Evolutionary conservation across 2,329 filamentous ascomycete genomes (phyloP), one percentile per base, ranked within the genome.

Genomic region (Diaporthe capsici): DNA sequence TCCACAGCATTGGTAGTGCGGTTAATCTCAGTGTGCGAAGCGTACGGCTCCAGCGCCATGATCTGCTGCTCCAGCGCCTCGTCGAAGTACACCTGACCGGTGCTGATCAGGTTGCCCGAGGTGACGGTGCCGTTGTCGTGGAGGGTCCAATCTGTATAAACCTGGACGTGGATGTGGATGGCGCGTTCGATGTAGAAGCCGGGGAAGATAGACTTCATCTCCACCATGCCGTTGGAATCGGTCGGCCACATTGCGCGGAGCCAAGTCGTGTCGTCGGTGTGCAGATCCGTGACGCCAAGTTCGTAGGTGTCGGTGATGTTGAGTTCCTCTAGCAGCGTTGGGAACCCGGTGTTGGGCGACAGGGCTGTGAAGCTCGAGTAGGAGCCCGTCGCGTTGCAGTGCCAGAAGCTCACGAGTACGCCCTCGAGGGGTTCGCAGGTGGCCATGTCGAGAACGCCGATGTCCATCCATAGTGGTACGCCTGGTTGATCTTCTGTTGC

Each of bases 361-460:
- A 74, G 63, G 22, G 25, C 72, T 5, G 61, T 70, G 63, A 74
- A 74, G 51, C 58, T 65, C 22, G 72, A 73, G 72, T 73, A 73
- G 7, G 49, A 47, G 28, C 61, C 72, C 22, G 72, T 70, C 1
- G 72, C 72, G 47, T 73, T 63, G 58, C 58, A 75, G 61, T 75
- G 74, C 74, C 74, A 75, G 39, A 75, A 75, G 74, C 53, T 68
- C 8, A 75, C 74, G 1, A 75, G 60, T 2, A 67, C 74, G 3
- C 65, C 60, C 8, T 67, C 60, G 17, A 75, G 74, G 2, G 74
- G 74, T 53, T 75, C 74, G n/a, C 74, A 75, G 28, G 74, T 75
- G 1, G 49, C 70, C 47, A 75, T 72, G 42, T 75, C 74, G 13
- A 75, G 60, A 20, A 75, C 61, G 7, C 74, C 74, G 17, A 75